A percentile compares a stretch with the other conserved stretches of the same genome.
Conservation (phyloP, 495 filamentous ascomycete species). For the Tuber magnatum region DNA sequence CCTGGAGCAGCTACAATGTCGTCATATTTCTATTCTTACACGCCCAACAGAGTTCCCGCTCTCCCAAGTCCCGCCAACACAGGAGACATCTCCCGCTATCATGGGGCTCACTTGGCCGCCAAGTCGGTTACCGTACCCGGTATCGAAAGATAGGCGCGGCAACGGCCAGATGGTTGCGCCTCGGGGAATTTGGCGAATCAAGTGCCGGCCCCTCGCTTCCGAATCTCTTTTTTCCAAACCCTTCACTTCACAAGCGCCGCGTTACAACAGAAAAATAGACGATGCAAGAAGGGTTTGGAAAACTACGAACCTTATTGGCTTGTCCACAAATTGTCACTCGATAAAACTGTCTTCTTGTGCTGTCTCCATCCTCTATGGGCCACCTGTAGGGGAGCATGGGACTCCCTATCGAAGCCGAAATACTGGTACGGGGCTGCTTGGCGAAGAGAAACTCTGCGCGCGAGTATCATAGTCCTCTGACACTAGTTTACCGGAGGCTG, state of each 20-base stretch:
- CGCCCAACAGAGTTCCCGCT: not conserved
- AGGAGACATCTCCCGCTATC: not conserved
- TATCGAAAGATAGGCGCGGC: not conserved
- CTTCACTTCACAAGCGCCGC: not conserved
- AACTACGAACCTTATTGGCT: not conserved
- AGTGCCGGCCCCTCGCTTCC: not conserved
- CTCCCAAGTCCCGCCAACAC: not conserved
- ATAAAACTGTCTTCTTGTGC: not conserved
- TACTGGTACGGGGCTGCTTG: not conserved
- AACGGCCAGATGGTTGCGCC: not conserved
- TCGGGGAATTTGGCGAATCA: not conserved
- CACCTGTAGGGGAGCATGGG: not conserved
- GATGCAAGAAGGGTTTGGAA: not conserved
- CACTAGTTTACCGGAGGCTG: not conserved
- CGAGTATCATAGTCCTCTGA: not conserved
- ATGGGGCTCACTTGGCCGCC: not conserved
- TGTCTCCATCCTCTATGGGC: not conserved
- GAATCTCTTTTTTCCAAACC: not conserved
- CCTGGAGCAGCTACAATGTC: not conserved
- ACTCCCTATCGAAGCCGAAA: not conserved
- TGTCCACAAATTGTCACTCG: not conserved
- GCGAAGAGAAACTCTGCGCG: not conserved
- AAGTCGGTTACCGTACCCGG: not conserved
- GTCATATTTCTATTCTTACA: slow-evolving; percentile 1
- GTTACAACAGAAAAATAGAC: not conserved